Conservation (phyloP, 805 yeast genomes). For the Candida tallmaniae region DNA sequence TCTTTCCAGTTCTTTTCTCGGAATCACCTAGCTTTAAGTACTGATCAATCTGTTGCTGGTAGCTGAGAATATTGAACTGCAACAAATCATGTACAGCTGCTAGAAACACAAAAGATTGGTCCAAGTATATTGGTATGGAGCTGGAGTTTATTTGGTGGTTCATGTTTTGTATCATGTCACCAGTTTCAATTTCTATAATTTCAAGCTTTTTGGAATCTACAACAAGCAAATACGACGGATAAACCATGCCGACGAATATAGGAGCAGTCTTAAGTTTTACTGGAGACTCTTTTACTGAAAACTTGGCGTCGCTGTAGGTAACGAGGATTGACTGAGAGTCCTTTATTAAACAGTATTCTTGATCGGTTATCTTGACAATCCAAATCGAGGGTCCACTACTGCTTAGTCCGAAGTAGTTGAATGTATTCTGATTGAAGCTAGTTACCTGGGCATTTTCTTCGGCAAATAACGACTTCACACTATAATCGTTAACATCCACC, state of each 20-base stretch:
- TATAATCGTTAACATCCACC: conserved; percentile 17
- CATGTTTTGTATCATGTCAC: conserved; percentile 32
- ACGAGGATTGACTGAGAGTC: conserved; percentile 26
- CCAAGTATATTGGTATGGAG: conserved; percentile 7
- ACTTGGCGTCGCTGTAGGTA: conserved; percentile 8
- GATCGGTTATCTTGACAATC: conserved; percentile 14
- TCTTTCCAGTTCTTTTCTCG: conserved; percentile 13
- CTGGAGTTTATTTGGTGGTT: conserved; percentile 27
- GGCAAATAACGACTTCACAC: conserved; percentile 2
- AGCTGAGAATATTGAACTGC: conserved; percentile 24
- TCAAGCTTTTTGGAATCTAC: conserved; percentile 31
- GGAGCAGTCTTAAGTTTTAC: conserved; percentile 26
- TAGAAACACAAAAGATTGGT: conserved; percentile 12
- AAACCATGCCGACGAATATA: conserved; percentile 18
- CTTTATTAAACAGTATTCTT: conserved; percentile 23
- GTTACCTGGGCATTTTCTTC: background rate
- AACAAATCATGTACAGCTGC: conserved; percentile 27
- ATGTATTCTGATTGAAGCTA: conserved; percentile 19
- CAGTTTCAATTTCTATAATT: conserved; percentile 29
- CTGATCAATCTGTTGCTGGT: conserved; percentile 34
- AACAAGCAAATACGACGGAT: conserved; percentile 30
- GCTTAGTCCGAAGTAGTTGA: conserved; percentile 36
- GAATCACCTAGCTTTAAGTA: conserved; percentile 18
- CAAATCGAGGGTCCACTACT: conserved; percentile 22
- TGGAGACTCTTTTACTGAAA: conserved; percentile 13